Base-by-base conservation (phyloP, 176 grass and related monocot species). In the Zizania latifolia region DNA sequence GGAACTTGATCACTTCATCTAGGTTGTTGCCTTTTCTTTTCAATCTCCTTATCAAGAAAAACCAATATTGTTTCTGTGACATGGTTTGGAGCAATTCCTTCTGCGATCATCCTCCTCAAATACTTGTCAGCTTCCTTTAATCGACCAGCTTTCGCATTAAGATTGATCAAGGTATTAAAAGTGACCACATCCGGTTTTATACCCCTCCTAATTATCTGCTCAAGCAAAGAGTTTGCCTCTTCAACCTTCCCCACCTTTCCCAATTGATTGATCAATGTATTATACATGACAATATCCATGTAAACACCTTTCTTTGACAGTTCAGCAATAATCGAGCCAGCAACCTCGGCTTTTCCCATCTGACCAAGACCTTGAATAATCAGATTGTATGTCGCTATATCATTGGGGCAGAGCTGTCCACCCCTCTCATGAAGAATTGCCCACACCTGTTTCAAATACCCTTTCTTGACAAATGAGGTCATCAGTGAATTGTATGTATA, bases 211-310 rank as follows among this genome's bases (percentile, higher is more conserved):
- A 72, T 68, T 83, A 97, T 97, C 64, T 91, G 86, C 29, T 89
- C 71, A 61, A 93, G 93, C 74, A 97, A 74, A 43, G 68, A 78
- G 43, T 86, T 78, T 35, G 90, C 90, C 66, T 97, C 90, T 31
- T 91, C 86, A 53, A 90, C 65, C 83, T 79, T 87, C 16, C 86
- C 88, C 2, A 34, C 81, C 81, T 86, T 97, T 46, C 94, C 90
- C 36, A 97, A 80, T 58, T 90, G 88, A 89, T 93, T 83, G 43
- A 97, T 91, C 69, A 97, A 82, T 62, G 94, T 97, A 71, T 93
- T 97, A 76, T 89, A 97, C 94, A 97, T 97, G 17, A 97, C 86
- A 62, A 93, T 93, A 78, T 97, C 90, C 53, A 93, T 87, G 78
- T 93, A 88, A 58, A 92, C 86, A 54, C 94, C 90, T 62, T 89